These are phyloP conservation scores for Vitis hybrid DNA, from an alignment of 177 flowering plant species.

Conservation along the genomic window DNA sequence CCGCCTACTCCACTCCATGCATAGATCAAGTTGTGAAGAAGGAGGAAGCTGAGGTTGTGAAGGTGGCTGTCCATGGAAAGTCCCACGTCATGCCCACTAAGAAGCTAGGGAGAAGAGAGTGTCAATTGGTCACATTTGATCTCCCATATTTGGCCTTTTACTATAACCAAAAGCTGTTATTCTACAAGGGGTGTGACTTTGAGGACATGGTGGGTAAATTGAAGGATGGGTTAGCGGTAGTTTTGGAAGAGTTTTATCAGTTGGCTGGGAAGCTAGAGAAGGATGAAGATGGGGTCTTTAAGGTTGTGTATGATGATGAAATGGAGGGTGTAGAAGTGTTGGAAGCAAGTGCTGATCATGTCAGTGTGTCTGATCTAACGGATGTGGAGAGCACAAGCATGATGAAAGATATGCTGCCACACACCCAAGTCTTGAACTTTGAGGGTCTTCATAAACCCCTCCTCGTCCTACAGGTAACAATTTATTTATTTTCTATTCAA, in stretches of 20 bases:
- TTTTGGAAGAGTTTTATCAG: slow-evolving; percentile 70
- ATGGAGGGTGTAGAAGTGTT: slow-evolving; percentile 70
- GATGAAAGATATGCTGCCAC: slow-evolving; percentile 71
- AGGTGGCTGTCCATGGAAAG: slow-evolving; percentile 35
- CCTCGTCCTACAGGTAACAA: slow-evolving; percentile 66
- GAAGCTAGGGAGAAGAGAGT: slow-evolving; percentile 47
- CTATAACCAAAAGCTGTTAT: slow-evolving; percentile 84
- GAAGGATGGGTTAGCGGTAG: slow-evolving; percentile 61
- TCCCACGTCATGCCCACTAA: slow-evolving; percentile 54
- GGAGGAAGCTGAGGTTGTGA: slow-evolving; percentile 17
- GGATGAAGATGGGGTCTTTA: slow-evolving; percentile 83
- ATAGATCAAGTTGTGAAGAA: slow-evolving; percentile 17
- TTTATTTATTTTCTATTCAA: background rate
- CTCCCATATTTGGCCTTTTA: slow-evolving; percentile 84
- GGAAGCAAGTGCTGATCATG: slow-evolving; percentile 55
- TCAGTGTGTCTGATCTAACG: slow-evolving; percentile 52
- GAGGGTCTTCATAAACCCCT: slow-evolving; percentile 77
- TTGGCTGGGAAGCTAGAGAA: slow-evolving; percentile 69
- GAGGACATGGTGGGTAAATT: slow-evolving; percentile 50
- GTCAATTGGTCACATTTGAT: slow-evolving; percentile 82
- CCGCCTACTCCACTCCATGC: slow-evolving; percentile 35
- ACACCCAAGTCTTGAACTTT: slow-evolving; percentile 62
- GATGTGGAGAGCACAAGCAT: slow-evolving; percentile 43
- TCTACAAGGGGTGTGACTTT: slow-evolving; percentile 60
- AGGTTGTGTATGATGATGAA: slow-evolving; percentile 69